Evolutionary conservation across 1,284 basidiomycete species (phyloP), one percentile per base, ranked within the genome.

Genomic region (Tilletia horrida): DNA sequence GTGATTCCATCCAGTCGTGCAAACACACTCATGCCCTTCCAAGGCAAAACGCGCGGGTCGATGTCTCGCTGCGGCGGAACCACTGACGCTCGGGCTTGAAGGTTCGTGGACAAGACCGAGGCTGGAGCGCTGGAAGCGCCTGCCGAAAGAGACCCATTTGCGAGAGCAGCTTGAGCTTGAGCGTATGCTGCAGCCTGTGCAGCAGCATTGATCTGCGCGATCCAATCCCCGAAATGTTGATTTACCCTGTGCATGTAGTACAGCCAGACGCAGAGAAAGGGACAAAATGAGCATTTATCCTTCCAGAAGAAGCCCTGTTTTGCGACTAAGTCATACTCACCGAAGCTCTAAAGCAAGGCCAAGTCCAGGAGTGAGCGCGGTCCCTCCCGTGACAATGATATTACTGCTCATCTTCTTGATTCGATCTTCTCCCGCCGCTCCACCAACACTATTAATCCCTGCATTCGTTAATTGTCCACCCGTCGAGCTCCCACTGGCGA

Each of bases 21-120:
- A 67, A 97, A 87, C 23, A 96, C 92, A n/a, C 90, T 88, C 21
- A 91, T 92, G 4, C 95, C 95, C 83, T 97, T 97, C 95, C 95
- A 98, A 25, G 88, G 88, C 48, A 97, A 85, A 62, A 92, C 88
- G 44, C 88, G 87, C 4, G 92, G 92, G 82, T 97, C 93, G 67
- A 97, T 88, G 68, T 93, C 92, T 78, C 93, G 91, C 1, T 93
- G 93, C 1, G 92, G 90, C 18, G 93, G 92, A 55, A 97, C 91
- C 69, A 95, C 91, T 88, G 79, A 91, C 89, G 81, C 90, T 3
- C 35, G 47, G 11, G 63, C 25, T 16, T 44, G 40, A 21, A 63
- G 61, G 11, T 63, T 63, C 2, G 61, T 27, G 21, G 44, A 23
- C 44, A 11, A 16, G n/a, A 29, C n/a, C n/a, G 35, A 18, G 11